phyloP scores from a whole-genome alignment of 441 rosid genomes.

The Macaranga tanarius region DNA sequence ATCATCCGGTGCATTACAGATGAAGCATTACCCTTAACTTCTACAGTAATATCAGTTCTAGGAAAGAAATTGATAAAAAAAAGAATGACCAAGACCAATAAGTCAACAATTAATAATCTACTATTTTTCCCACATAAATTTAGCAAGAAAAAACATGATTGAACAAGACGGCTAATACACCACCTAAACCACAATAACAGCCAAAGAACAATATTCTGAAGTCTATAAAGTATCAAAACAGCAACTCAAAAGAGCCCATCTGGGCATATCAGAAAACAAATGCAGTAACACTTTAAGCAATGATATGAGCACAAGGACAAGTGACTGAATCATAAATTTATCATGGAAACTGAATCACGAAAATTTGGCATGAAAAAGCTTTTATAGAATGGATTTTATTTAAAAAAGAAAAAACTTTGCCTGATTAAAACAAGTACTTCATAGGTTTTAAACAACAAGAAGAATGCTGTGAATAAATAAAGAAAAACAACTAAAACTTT shows the following conservation, averaged over 20 bases:
- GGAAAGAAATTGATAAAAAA: not conserved
- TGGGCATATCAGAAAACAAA: not conserved
- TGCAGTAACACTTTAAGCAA: not conserved
- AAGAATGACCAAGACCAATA: conserved; percentile 2
- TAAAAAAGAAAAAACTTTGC: not conserved
- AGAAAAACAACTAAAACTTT: too few relatives aligned
- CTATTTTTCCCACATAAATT: not conserved
- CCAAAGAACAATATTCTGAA: not conserved
- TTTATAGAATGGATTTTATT: not conserved
- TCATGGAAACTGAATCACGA: not conserved
- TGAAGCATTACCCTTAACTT: not conserved
- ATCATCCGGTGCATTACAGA: not conserved
- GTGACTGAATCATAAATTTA: not conserved
- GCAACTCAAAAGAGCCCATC: not conserved
- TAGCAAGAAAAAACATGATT: not conserved
- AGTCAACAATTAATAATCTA: not conserved
- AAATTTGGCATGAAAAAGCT: too few relatives aligned
- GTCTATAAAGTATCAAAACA: not conserved
- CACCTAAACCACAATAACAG: not conserved
- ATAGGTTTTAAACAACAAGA: not conserved
- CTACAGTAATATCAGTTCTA: not conserved
- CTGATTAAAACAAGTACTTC: not conserved
- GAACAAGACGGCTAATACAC: not conserved
- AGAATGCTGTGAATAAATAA: not conserved
- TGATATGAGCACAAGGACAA: not conserved